Evolutionary conservation across 2,329 filamentous ascomycete species (phyloP), one percentile per base, ranked within the genome.

Genomic region (Ophiobolus disseminans): DNA sequence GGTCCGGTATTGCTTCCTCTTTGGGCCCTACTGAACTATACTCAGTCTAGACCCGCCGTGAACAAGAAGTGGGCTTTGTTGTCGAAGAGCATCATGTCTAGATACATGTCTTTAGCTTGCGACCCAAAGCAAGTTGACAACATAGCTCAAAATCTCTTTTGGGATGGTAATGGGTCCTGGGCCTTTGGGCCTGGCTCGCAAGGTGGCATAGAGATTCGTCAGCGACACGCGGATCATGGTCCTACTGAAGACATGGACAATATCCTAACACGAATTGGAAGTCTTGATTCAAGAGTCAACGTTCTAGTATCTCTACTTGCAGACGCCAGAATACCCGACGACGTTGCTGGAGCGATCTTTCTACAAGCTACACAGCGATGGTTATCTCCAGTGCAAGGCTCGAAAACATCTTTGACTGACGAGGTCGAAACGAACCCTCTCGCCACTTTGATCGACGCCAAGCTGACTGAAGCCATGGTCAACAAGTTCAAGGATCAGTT

Each of bases 221-320:
- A 57, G 48, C 50, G 64, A 83, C 82, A 92, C 88, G 82, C 95
- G 86, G 78, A 94, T 84, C 72, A 87, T 87, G 73, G 90, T 87
- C 72, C 17, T 3, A 28, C 28, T 10, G 21, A 93, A 88, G 77
- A 95, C 82, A 57, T 70, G 45, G 48, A 53, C 2, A 50, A 45
- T 7, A 82, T 97, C 87, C 87, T 97, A 91, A 46, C 55, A n/a
- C 62, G 58, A 3, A 67, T 74, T 19, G 55, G 44, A 38, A 52
- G 50, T 9, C 35, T 74, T n/a, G 61, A 68, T n/a, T 50, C 53
- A 22, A 63, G 62, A 11, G 45, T 72, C 1, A 42, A 54, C 3
- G 40, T 60, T 7, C 50, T 73, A 3, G 53, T 69, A 1, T 53
- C 57, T 5, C 50, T 73, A 2, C 61, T 89, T 4, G 69, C 72